Conservation (phyloP, 768 basidiomycete genomes). For the Tulasnella sp. region DNA sequence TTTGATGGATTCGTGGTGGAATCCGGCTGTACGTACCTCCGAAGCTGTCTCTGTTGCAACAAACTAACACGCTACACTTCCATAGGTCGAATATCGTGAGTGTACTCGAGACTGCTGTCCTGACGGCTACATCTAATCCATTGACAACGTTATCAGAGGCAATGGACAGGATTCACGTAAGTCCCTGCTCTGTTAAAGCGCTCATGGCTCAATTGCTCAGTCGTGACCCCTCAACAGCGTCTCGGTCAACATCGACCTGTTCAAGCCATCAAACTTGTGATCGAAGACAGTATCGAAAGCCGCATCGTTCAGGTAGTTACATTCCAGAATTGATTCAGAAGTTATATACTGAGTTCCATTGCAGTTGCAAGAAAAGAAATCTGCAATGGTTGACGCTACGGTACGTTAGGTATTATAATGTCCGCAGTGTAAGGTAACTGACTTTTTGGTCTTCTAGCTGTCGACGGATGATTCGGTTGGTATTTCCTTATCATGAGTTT, state of each 20-base stretch:
- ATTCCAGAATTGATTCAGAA: background rate
- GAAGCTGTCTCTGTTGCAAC: background rate
- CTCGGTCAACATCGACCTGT: conserved; percentile 92
- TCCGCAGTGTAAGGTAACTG: conserved; percentile 13
- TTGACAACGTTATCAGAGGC: conserved; percentile 45
- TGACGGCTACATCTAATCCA: background rate
- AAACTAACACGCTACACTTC: background rate
- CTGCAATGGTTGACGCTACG: conserved; percentile 87
- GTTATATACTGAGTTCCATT: background rate
- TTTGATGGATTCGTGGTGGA: conserved; percentile 83
- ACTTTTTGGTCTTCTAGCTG: conserved; percentile 28
- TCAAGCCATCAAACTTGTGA: conserved; percentile 82
- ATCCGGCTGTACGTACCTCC: conserved; percentile 50
- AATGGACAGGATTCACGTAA: conserved; percentile 85
- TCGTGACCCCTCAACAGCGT: conserved; percentile 28
- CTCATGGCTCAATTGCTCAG: background rate
- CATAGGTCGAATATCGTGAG: conserved; percentile 68
- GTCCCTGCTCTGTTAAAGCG: background rate
- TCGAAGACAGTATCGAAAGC: conserved; percentile 94
- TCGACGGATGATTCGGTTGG: conserved; percentile 69
- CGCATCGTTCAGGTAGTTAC: conserved; percentile 70
- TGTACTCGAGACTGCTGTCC: conserved; percentile 12
- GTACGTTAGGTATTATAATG: background rate
- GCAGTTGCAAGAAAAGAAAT: conserved; percentile 92
- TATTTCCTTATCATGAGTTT: background rate